Base-by-base conservation (phyloP, 2,329 filamentous ascomycete genomes). In the Daldinia sp. region DNA sequence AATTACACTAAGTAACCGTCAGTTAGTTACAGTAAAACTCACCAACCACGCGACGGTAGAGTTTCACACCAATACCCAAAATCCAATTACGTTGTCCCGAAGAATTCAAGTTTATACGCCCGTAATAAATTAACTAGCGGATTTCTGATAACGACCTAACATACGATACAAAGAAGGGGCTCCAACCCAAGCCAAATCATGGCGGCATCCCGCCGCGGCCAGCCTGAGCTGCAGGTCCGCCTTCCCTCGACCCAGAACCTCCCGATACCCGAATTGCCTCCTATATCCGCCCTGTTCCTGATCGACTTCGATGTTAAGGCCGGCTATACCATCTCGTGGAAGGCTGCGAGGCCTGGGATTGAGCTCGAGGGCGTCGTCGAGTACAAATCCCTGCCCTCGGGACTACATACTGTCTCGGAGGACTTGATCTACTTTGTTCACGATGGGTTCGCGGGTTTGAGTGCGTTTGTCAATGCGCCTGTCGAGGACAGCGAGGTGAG, bases 361-460 rank as follows among this genome's bases (percentile, higher is more conserved):
- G 85, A 88, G 80, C 87, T 98, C 55, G 93, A 97, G 74, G 93
- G 93, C 62, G 89, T 92, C 26, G 93, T 98, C 76, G 96, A 99
- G 81, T 99, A 94, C 87, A 98, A 98, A 82, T 97, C 93, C 69
- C 86, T 99, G 53, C 96, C 96, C 2, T 98, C 95, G 0, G 96
- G 96, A 26, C 81, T 98, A 56, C 96, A 99, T 81, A 92, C 93
- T 64, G 93, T 98, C 20, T 85, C 90, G 35, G 89, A 94, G 72
- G 96, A 99, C 80, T 85, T 98, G 58, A 93, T 94, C 76, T 99
- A 98, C 83, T 99, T 98, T 79, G 90, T 97, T 48, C 94, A 98
- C 77, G 90, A 89, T 68, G 83, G 88, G 51, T 91, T 94, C 82
- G 94, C 94, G 4, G 96, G 96, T 30, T 86, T 98, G 74, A 97